Evolutionary conservation across 1,284 basidiomycete genomes (phyloP), one percentile per base, ranked within the genome.

Genomic region (Microbotryomycetes sp.): DNA sequence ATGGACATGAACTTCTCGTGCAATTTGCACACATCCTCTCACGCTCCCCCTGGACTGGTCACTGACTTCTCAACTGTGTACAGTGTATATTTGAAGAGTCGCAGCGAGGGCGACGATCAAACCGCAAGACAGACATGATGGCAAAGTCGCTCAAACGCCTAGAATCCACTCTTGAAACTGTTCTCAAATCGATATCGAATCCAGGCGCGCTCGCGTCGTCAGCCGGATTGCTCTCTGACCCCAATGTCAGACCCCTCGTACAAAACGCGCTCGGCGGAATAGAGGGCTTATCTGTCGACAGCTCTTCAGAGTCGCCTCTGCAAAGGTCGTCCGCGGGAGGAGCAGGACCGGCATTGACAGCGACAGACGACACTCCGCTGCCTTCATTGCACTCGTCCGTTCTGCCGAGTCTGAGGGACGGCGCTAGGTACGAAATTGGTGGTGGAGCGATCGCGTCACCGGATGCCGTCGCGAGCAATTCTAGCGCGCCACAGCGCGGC

Each of bases 1-100:
- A n/a, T n/a, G n/a, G n/a, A n/a, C n/a, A n/a, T n/a, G n/a, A n/a
- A n/a, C n/a, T n/a, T n/a, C n/a, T n/a, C n/a, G n/a, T n/a, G n/a
- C n/a, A n/a, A n/a, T n/a, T n/a, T n/a, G n/a, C n/a, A n/a, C n/a
- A n/a, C n/a, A n/a, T n/a, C n/a, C n/a, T n/a, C n/a, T n/a, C n/a
- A n/a, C n/a, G n/a, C n/a, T n/a, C n/a, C n/a, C n/a, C n/a, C n/a
- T n/a, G n/a, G n/a, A n/a, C n/a, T n/a, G n/a, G n/a, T n/a, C n/a
- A n/a, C n/a, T n/a, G n/a, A n/a, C n/a, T 41, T 41, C 35, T 11
- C 18, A 18, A 41, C 68, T 55, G 66, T 70, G 21, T 61, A 70
- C 68, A 74, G 67, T 97, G 92, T 72, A 83, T 94, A 49, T 97
- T 97, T 68, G 91, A 96, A 76, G 91, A 94, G 74, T 91, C 88